Base-by-base conservation (phyloP, 441 rosid species). In the Capsella rubella region DNA sequence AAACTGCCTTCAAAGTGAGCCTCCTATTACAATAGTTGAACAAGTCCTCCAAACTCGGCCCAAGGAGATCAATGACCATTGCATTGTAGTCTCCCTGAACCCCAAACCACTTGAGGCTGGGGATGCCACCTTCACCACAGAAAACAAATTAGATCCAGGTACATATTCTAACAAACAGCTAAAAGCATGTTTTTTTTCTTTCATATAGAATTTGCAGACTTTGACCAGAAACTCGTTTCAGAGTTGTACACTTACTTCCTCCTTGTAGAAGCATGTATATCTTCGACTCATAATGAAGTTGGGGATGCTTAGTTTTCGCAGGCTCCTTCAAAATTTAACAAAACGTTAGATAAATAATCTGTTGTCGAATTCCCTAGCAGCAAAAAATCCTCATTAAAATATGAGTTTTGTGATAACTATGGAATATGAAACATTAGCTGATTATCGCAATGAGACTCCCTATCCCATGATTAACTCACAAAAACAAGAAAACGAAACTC, bases 31-130 rank as follows among this genome's bases (percentile, higher is more conserved):
- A 93, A 57, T 89, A 96, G 84, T 91, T 93, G 85, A 96, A 96
- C 74, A 91, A 77, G 78, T 96, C 99, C 82, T 96, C 99, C 83
- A 96, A 84, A 81, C 99, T 96, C 18, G 99, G 99, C 4, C 99
- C 99, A 57, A 96, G 97, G 74, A 96, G 97, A 74, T 96, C 98
- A 72, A 93, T 93, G 55, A 93, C 97, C 99, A 96, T 96, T 25
- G 89, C 80, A 79, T 87, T 93, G 80, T 90, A 93, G 29, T 91
- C 98, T 28, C 87, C 90, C 74, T 96, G 97, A 49, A 91, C 95
- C 61, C 99, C 99, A 79, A 90, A 96, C 98, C 98, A 96, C 81
- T 93, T 91, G 29, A 96, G 94, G 79, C 91, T 93, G 43, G 99
- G 99, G 82, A 96, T 81, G 55, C 99, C 99, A 67, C 93, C 99